Conservation (phyloP, 768 basidiomycete species). For the Daedaleopsis sinensis region DNA sequence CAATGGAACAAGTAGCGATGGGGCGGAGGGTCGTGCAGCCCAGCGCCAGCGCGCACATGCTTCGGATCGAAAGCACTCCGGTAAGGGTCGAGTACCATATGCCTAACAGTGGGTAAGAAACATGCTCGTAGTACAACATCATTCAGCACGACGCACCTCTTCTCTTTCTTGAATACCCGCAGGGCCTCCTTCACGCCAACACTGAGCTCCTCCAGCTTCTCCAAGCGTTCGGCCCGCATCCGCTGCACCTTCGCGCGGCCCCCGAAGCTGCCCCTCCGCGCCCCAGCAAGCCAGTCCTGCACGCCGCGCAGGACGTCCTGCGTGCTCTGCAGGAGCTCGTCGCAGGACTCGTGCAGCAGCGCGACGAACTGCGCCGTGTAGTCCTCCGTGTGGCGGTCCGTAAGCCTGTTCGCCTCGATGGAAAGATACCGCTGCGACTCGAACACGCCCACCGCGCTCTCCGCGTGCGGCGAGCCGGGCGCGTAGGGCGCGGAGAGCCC, state of each 20-base stretch:
- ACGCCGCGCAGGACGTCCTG: slow-evolving; percentile 42
- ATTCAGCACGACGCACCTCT: slow-evolving; percentile 42
- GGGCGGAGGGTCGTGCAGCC: slow-evolving; percentile 50
- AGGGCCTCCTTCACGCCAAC: slow-evolving; percentile 40
- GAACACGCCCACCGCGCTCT: slow-evolving; percentile 71
- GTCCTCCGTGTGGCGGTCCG: slow-evolving; percentile 49
- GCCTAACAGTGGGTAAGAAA: slow-evolving; percentile 28
- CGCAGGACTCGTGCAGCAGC: slow-evolving; percentile 55
- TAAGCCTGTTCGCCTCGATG: slow-evolving; percentile 57
- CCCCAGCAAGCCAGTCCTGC: slow-evolving; percentile 52
- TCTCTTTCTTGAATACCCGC: slow-evolving; percentile 50
- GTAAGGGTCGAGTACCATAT: slow-evolving; percentile 65
- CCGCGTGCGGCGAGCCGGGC: slow-evolving; percentile 24
- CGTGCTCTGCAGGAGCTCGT: slow-evolving; percentile 51
- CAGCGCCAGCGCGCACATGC: slow-evolving; percentile 29
- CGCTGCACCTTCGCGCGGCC: slow-evolving; percentile 33
- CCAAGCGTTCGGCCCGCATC: slow-evolving; percentile 37
- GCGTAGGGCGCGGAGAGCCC: slow-evolving; percentile 18
- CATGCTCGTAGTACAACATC: not conserved
- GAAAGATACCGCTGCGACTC: slow-evolving; percentile 73
- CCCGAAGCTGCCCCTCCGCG: slow-evolving; percentile 42
- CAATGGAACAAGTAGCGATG: slow-evolving; percentile 76
- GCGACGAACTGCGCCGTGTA: slow-evolving; percentile 46
- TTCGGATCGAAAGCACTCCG: slow-evolving; percentile 47
- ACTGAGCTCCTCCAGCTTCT: slow-evolving; percentile 41